Base-by-base conservation (phyloP, 257 asterid species). In the Fraxinus excelsior region DNA sequence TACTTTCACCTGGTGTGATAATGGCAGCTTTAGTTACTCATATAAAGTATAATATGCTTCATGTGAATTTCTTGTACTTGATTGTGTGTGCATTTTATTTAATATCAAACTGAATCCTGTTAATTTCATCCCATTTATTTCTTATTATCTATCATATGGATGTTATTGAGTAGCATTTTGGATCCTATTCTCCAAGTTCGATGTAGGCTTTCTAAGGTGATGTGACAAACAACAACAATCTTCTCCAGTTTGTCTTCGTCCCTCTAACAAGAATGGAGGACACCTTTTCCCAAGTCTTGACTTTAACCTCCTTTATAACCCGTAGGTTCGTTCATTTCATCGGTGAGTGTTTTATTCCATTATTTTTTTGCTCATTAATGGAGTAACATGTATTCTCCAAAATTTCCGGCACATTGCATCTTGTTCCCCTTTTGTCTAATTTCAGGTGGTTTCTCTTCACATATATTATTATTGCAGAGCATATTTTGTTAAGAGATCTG, bases 251-350 rank as follows among this genome's bases (percentile, higher is more conserved):
- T 77, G 74, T 75, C 64, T 75, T 60, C 69, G 67, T 81, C 82
- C 77, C 76, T 79, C 44, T 77, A 34, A 74, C 83, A 81, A 82
- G 70, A 80, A 91, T 88, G 91, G 98, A 93, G 65, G 95, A 88
- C 46, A 69, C 88, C 49, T 90, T 93, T 83, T 87, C 91, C 78
- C 89, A 90, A 76, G 88, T 95, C 49, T 82, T 86, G 83, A 83
- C 85, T 75, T 80, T 95, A 84, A 89, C 94, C 65, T 87, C 93
- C 74, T 89, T 81, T 74, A 71, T 91, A 71, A 79, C 84, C 32
- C 85, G 76, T 32, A 82, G 87, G 56, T 72, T 90, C 21, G 70
- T 91, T 71, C 91, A 82, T 76, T 89, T 91, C 78, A 71, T 95
- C 18, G 96, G 98, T 93, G 73, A 88, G 91, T 60, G 67, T 67